phyloP scores from a whole-genome alignment of 140 eudicot genomes.

The Bidens hawaiensis region DNA sequence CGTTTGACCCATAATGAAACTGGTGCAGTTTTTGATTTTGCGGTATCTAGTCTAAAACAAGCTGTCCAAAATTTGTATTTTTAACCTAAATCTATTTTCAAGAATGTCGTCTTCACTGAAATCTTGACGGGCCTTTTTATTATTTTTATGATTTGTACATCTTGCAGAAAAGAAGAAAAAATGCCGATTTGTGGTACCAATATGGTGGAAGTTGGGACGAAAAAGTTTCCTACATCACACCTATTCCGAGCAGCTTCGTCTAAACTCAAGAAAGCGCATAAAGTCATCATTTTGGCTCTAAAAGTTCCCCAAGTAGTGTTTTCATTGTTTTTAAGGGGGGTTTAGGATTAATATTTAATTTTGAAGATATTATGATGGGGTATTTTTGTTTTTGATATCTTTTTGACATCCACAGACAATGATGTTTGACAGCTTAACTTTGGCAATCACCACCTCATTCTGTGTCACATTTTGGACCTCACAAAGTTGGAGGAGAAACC shows the following conservation, averaged over 20 bases:
- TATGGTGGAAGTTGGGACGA: slow-evolving; percentile 77
- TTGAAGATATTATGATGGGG: slow-evolving; percentile 30
- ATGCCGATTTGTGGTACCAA: slow-evolving; percentile 34
- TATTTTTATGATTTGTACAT: slow-evolving; percentile 1
- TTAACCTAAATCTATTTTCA: not conserved
- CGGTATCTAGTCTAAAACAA: too few species aligned
- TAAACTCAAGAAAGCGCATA: slow-evolving; percentile 28
- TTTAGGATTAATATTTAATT: slow-evolving; percentile 26
- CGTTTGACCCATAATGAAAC: too few species aligned
- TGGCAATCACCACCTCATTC: slow-evolving; percentile 27
- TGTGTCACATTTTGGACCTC: slow-evolving; percentile 38
- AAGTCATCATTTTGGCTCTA: slow-evolving; percentile 26
- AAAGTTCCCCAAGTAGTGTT: not conserved
- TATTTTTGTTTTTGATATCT: slow-evolving; percentile 28
- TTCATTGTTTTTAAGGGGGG: slow-evolving; percentile 3
- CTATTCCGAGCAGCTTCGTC: slow-evolving; percentile 35
- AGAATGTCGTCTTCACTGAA: not conserved
- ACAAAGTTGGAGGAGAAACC: slow-evolving; percentile 40
- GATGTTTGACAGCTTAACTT: slow-evolving; percentile 46
- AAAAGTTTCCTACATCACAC: slow-evolving; percentile 53
- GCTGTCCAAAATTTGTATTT: too few species aligned
- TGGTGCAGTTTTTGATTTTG: too few species aligned
- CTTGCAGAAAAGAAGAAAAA: slow-evolving; percentile 44
- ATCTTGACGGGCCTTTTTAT: not conserved
- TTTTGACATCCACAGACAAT: slow-evolving; percentile 42